A percentile compares a stretch with the other conserved stretches of the same genome.
Conservation (phyloP, 345 rosid species). For the Pseudoturritis turrita region DNA sequence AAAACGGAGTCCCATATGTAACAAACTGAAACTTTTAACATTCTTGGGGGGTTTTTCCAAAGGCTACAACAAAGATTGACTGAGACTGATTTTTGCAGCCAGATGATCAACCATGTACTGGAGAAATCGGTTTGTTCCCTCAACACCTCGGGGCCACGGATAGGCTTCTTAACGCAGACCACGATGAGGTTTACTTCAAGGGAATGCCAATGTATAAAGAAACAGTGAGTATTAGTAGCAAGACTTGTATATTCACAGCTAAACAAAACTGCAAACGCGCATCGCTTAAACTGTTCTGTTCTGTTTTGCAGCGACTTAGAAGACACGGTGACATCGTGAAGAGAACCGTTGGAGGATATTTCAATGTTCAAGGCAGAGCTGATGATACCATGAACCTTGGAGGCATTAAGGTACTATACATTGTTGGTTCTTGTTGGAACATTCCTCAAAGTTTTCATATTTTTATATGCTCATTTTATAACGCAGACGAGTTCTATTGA, state of each 20-base stretch:
- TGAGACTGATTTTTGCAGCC: slow-evolving; percentile 40
- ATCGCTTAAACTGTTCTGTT: neutral
- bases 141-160: slow-evolving; percentile 65
- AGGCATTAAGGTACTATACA: slow-evolving; percentile 77
- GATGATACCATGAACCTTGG: slow-evolving; percentile 99
- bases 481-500: slow-evolving; percentile 86
- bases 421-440: neutral
- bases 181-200: slow-evolving; percentile 63
- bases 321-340: slow-evolving; percentile 83
- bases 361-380: slow-evolving; percentile 73
- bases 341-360: slow-evolving; percentile 72
- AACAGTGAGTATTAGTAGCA: slow-evolving; percentile 43
- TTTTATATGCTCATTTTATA: neutral
- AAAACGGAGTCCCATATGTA: slow-evolving; percentile 63
- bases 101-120: slow-evolving; percentile 68
- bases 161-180: slow-evolving; percentile 80
- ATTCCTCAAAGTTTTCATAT: neutral
- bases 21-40: slow-evolving; percentile 10
- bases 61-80: neutral
- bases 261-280: neutral
- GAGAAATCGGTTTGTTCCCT: slow-evolving; percentile 84
- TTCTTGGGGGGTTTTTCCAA: too few species aligned
- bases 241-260: neutral
- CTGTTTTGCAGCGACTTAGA: slow-evolving; percentile 54
- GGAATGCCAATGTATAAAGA: slow-evolving; percentile 78